Conservation (phyloP, 768 basidiomycete species). For the Leucocoprinus leucothites region DNA sequence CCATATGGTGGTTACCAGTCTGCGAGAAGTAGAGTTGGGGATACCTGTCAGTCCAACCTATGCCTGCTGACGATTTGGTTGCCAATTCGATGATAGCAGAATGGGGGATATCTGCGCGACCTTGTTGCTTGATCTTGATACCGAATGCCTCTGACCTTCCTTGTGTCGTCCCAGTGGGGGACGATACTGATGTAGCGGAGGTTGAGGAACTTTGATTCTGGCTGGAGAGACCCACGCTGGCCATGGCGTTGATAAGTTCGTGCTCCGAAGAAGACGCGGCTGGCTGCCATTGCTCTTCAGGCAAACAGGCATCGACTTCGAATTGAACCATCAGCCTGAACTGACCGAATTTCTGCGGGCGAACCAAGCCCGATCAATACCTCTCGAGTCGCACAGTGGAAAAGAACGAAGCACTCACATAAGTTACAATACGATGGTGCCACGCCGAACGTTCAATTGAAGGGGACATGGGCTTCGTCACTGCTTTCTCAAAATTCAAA, state of each 20-base stretch:
- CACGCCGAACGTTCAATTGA: conserved; percentile 46
- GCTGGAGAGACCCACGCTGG: conserved; percentile 25
- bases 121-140: conserved; percentile 23
- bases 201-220: background rate
- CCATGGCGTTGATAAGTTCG: conserved; percentile 32
- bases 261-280: conserved; percentile 22
- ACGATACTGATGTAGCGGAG: too few species aligned
- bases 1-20: conserved; percentile 58
- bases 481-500: conserved; percentile 56
- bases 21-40: conserved; percentile 71
- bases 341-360: conserved; percentile 49
- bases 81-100: conserved; percentile 43
- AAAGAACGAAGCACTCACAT: conserved; percentile 38
- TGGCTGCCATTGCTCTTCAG: conserved; percentile 14
- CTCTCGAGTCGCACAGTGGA: background rate
- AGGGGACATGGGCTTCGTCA: conserved; percentile 42
- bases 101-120: conserved; percentile 33
- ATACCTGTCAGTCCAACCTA: conserved; percentile 40
- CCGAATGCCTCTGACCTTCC: background rate
- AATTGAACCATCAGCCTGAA: conserved; percentile 25
- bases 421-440: conserved; percentile 61
- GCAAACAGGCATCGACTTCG: conserved; percentile 25
- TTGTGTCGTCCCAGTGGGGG: background rate
- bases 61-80: conserved; percentile 33
- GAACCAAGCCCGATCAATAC: too few species aligned